Base-by-base conservation (phyloP, 352 stramenopile species). In the Pseudoperonospora humuli region DNA sequence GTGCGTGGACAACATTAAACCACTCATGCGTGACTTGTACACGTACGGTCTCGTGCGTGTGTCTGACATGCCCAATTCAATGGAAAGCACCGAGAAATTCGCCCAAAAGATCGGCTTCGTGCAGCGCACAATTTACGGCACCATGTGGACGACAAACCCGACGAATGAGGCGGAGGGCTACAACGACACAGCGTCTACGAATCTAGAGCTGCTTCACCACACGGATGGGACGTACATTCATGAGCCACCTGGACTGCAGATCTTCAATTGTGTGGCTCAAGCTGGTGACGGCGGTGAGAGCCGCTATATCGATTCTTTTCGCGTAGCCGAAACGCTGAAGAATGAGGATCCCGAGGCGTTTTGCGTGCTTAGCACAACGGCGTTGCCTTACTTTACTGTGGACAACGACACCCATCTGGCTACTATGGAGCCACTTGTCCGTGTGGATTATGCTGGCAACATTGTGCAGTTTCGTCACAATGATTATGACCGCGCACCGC, bases 181-280 rank as follows among this genome's bases (percentile, higher is more conserved):
- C 63, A 95, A 95, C 39, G 83, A 95, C 68, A 95, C 83, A 19
- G 83, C 83, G 29, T 89, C 76, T 7, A 92, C 80, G 4, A 93
- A 95, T 49, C 39, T 87, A 13, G 83, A 86, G 58, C 61, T 95
- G 45, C 59, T 86, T 42, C 74, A 78, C 33, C 83, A 95, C 74
- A 95, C 83, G 21, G 83, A 95, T 52, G 77, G 76, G 60, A 93
- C 76, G 51, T 95, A 95, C 64, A 86, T 92, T 40, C 73, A 75
- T 44, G 78, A 91, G 25, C 77, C 81, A 8, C 78, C 83, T n/a
- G 83, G 83, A 8, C 57, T 95, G 26, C 83, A 95, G 57, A 88
- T 95, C 51, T 95, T 95, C 61, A 95, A 95, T 61, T 95, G 83
- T 52, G 63, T 84, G 0, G 73, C 69, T 4, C 80, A 93, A 44